Conservation (phyloP, 148 eudicot species). For the Camellia granthamiana region DNA sequence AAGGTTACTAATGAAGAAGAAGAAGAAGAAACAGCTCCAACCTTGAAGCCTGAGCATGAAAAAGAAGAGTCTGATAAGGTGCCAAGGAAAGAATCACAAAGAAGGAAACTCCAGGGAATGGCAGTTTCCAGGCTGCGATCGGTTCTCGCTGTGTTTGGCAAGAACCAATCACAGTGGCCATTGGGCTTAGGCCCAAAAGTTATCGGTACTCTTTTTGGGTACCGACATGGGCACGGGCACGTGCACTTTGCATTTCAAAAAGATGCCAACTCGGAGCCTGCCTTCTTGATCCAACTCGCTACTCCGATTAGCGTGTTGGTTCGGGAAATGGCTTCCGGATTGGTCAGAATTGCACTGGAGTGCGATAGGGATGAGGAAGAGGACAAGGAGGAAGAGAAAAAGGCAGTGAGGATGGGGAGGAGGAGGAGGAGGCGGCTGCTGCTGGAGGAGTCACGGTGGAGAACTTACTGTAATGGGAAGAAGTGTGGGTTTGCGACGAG, state of each 20-base stretch:
- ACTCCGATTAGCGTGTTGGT: constrained; percentile 59
- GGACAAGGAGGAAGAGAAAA: constrained; percentile 26
- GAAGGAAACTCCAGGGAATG: constrained; percentile 19
- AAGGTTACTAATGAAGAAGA: constrained; percentile 28
- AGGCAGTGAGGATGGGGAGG: constrained; percentile 1
- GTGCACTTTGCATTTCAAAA: constrained; percentile 67
- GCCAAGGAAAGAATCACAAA: neutral
- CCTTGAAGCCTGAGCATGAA: constrained; percentile 11
- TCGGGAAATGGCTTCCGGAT: constrained; percentile 64
- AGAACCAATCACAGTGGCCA: constrained; percentile 18
- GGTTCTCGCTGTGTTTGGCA: constrained; percentile 16
- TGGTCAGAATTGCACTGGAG: constrained; percentile 64
- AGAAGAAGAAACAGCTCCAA: constrained; percentile 18
- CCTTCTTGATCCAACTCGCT: constrained; percentile 57
- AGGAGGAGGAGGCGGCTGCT: constrained; percentile 10
- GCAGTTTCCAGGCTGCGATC: constrained; percentile 26
- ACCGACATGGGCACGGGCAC: constrained; percentile 59
- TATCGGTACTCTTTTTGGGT: constrained; percentile 62
- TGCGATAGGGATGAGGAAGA: constrained; percentile 38
- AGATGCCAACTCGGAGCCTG: constrained; percentile 46
- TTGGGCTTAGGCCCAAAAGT: constrained; percentile 35
- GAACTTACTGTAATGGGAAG: constrained; percentile 70
- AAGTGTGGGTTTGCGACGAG: constrained; percentile 59
- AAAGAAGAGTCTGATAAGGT: neutral
- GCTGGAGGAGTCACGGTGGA: constrained; percentile 62